Percentiles rank a stretch among this genome's conserved stretches.
Evolutionary conservation across 306 rosid species (phyloP).

Genomic region (Carpinus viminea): DNA sequence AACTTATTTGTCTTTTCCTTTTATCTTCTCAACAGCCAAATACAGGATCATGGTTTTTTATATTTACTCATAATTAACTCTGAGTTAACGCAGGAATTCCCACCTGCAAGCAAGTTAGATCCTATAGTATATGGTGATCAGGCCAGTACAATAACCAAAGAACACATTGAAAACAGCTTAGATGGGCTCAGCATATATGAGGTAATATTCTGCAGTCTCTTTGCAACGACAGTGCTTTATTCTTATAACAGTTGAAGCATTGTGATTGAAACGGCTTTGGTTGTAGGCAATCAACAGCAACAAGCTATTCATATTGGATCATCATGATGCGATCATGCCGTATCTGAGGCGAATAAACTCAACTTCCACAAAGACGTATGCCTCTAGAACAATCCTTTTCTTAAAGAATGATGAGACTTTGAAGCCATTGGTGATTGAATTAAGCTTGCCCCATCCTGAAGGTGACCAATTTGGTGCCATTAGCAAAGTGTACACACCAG

Average conservation of each 20-base stretch:
- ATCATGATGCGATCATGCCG: slow-evolving; percentile 76
- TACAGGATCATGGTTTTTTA: slow-evolving; percentile 3
- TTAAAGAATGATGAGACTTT: slow-evolving; percentile 67
- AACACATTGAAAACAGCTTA: slow-evolving; percentile 48
- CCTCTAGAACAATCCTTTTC: slow-evolving; percentile 70
- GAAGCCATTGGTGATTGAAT: slow-evolving; percentile 74
- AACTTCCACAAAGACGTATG: slow-evolving; percentile 61
- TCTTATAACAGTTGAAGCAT: slow-evolving; percentile 7
- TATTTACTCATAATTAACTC: background rate
- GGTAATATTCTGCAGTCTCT: slow-evolving; percentile 34
- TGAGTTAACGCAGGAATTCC: slow-evolving; percentile 59
- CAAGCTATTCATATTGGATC: slow-evolving; percentile 65
- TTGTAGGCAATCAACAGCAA: slow-evolving; percentile 57
- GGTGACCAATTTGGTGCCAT: slow-evolving; percentile 57
- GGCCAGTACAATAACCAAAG: slow-evolving; percentile 52
- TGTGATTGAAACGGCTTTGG: slow-evolving; percentile 14
- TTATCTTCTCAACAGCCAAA: background rate
- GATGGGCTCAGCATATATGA: slow-evolving; percentile 61
- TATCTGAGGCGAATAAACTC: slow-evolving; percentile 61
- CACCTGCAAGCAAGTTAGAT: slow-evolving; percentile 72
- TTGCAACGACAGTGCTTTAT: background rate
- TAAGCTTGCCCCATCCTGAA: slow-evolving; percentile 66
- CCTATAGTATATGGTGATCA: slow-evolving; percentile 59
- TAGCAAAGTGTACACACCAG: slow-evolving; percentile 60
- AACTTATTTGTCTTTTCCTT: background rate